Percentiles rank a stretch among this genome's conserved stretches.
phyloP scores from a whole-genome alignment of 495 filamentous ascomycete genomes.

The Tuber calosporum region DNA sequence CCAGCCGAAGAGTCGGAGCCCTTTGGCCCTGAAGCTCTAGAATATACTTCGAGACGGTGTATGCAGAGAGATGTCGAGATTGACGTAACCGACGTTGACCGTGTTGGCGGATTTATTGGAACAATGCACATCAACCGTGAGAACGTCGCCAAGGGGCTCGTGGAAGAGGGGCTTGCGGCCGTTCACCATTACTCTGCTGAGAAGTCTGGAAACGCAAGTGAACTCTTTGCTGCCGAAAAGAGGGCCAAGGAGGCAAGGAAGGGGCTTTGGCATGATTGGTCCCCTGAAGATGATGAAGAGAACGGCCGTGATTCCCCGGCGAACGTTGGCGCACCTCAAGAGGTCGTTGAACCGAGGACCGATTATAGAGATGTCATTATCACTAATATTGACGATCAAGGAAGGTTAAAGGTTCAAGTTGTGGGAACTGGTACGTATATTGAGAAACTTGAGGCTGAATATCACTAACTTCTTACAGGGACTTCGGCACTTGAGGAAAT shows the following conservation, averaged over 20 bases:
- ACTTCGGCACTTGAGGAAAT: slow-evolving; percentile 73
- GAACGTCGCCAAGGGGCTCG: slow-evolving; percentile 86
- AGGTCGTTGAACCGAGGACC: slow-evolving; percentile 53
- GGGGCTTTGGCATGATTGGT: slow-evolving; percentile 88
- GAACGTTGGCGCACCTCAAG: slow-evolving; percentile 28
- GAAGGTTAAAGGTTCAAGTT: slow-evolving; percentile 78
- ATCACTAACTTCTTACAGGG: slow-evolving; percentile 43
- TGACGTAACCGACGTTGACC: slow-evolving; percentile 89
- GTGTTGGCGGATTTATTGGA: slow-evolving; percentile 94
- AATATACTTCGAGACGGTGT: slow-evolving; percentile 76
- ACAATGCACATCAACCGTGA: slow-evolving; percentile 89
- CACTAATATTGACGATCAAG: slow-evolving; percentile 73
- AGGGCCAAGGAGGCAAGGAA: slow-evolving; percentile 79
- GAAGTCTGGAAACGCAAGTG: slow-evolving; percentile 79
- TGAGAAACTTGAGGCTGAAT: neutral
- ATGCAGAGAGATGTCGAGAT: slow-evolving; percentile 96
- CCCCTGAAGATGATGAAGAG: slow-evolving; percentile 59
- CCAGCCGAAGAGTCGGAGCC: slow-evolving; percentile 78
- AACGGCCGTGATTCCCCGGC: slow-evolving; percentile 45
- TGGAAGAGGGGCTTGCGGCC: slow-evolving; percentile 86
- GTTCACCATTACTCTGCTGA: slow-evolving; percentile 94
- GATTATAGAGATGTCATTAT: slow-evolving; percentile 91
- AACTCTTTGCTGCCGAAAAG: slow-evolving; percentile 80
- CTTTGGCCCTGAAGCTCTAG: slow-evolving; percentile 88
- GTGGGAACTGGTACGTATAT: slow-evolving; percentile 52